Evolutionary conservation across 2,329 filamentous ascomycete genomes (phyloP).

Genomic region (Davidsoniella australis): DNA sequence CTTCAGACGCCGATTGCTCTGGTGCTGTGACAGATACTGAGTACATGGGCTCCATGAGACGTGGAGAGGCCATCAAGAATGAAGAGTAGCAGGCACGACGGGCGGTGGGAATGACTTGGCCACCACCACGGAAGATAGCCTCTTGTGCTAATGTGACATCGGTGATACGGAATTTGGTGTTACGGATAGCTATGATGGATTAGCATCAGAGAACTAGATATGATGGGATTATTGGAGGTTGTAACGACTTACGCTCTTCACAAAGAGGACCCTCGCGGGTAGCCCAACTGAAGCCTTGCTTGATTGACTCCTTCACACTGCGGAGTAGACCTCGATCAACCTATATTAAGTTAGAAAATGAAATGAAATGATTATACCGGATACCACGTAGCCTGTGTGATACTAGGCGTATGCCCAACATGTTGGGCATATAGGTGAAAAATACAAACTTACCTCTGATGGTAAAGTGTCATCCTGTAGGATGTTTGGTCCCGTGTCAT

Average conservation of each 20-base stretch:
- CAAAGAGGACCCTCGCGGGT: slow-evolving; percentile 88
- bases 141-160: slow-evolving; percentile 75
- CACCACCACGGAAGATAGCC: slow-evolving; percentile 86
- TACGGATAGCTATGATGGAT: slow-evolving; percentile 58
- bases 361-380: too few species aligned
- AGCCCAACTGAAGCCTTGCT: slow-evolving; percentile 94
- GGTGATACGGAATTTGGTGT: slow-evolving; percentile 93
- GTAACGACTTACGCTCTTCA: slow-evolving; percentile 66
- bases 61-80: slow-evolving; percentile 90
- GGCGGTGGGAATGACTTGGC: slow-evolving; percentile 92
- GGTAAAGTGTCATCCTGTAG: slow-evolving; percentile 92
- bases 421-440: background rate
- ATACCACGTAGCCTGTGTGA: slow-evolving; percentile 1
- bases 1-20: slow-evolving; percentile 68
- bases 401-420: slow-evolving; percentile 1
- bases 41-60: slow-evolving; percentile 94
- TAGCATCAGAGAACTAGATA: background rate
- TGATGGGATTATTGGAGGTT: slow-evolving; percentile 3
- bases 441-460: slow-evolving; percentile 45
- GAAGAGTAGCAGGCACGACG: slow-evolving; percentile 86
- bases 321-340: slow-evolving; percentile 84
- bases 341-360: slow-evolving; percentile 20
- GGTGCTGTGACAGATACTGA: slow-evolving; percentile 83
- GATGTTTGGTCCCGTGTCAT: slow-evolving; percentile 88
- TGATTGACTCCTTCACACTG: slow-evolving; percentile 78